Percentiles rank a stretch among this genome's conserved stretches.
phyloP scores from a whole-genome alignment of 2,329 filamentous ascomycete genomes.

The Xylariaceae sp. region DNA sequence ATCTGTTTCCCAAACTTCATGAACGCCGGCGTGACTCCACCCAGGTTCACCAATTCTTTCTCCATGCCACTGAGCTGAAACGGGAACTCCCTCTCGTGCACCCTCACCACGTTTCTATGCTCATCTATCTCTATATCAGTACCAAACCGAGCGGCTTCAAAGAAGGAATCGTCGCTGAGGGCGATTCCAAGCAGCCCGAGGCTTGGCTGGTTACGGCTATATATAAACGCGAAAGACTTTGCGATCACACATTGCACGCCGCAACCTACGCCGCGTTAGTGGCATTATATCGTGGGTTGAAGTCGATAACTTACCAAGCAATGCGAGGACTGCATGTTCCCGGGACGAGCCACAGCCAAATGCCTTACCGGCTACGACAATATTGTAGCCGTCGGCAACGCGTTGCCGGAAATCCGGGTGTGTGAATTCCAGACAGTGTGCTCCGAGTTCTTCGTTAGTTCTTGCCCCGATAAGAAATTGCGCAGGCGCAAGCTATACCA shows the following conservation, averaged over 20 bases:
- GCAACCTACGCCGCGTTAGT: slow-evolving; percentile 27
- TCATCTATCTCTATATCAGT: slow-evolving; percentile 42
- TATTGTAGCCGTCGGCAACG: slow-evolving; percentile 39
- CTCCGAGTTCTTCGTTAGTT: slow-evolving; percentile 39
- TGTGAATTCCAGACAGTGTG: slow-evolving; percentile 45
- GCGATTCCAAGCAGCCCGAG: slow-evolving; percentile 48
- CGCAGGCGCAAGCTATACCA: slow-evolving; percentile 40
- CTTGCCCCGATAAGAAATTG: slow-evolving; percentile 36
- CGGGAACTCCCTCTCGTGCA: slow-evolving; percentile 32
- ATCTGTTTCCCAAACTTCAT: slow-evolving; percentile 39
- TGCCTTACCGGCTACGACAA: slow-evolving; percentile 49
- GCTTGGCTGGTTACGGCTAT: slow-evolving; percentile 47
- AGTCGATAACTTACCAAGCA: slow-evolving; percentile 19
- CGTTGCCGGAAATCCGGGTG: slow-evolving; percentile 44
- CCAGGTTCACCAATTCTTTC: slow-evolving; percentile 39
- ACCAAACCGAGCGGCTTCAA: slow-evolving; percentile 39
- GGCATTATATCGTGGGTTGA: neutral
- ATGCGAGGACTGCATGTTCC: slow-evolving; percentile 46
- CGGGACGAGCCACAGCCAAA: slow-evolving; percentile 51
- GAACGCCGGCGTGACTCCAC: slow-evolving; percentile 45
- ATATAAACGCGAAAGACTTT: slow-evolving; percentile 50
- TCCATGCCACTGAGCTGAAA: slow-evolving; percentile 46
- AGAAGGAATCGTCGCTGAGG: slow-evolving; percentile 44
- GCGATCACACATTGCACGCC: slow-evolving; percentile 48
- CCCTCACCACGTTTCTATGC: slow-evolving; percentile 17